phyloP scores from a whole-genome alignment of 2,329 filamentous ascomycete species.

The Penicillium fuscoglaucum region DNA sequence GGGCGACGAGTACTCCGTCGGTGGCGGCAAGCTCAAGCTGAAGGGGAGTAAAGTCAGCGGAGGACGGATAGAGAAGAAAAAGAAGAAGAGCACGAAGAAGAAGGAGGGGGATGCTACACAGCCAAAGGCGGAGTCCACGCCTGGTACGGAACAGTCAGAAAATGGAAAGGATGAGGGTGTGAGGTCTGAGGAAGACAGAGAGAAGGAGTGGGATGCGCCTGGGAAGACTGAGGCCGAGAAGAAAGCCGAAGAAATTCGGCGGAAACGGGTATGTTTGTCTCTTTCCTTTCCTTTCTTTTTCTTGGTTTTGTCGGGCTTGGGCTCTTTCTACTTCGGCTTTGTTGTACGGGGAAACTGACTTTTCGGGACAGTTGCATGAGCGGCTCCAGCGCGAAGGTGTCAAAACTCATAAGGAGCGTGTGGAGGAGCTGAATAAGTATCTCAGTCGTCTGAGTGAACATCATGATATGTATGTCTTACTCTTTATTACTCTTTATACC shows the following conservation, averaged over 20 bases:
- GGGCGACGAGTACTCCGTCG: slow-evolving; percentile 67
- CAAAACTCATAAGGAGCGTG: slow-evolving; percentile 95
- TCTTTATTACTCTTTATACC: not conserved
- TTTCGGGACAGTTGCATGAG: slow-evolving; percentile 67
- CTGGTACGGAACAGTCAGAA: not conserved
- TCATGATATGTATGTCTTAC: slow-evolving; percentile 75
- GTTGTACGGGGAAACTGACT: slow-evolving; percentile 8
- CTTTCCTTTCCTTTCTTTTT: not conserved
- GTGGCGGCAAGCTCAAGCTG: slow-evolving; percentile 75
- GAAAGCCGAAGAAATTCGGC: slow-evolving; percentile 74
- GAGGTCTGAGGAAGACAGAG: slow-evolving; percentile 11
- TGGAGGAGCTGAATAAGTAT: slow-evolving; percentile 94
- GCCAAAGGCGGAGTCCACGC: slow-evolving; percentile 7
- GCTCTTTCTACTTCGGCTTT: slow-evolving; percentile 8
- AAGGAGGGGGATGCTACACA: slow-evolving; percentile 18
- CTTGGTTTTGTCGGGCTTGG: not conserved
- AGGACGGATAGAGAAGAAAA: slow-evolving; percentile 46
- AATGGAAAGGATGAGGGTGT: slow-evolving; percentile 20
- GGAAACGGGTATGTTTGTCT: slow-evolving; percentile 67
- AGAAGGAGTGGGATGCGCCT: slow-evolving; percentile 29
- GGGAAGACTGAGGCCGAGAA: slow-evolving; percentile 81
- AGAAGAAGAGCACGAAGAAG: slow-evolving; percentile 53
- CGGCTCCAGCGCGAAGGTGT: slow-evolving; percentile 78
- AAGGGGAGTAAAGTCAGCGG: slow-evolving; percentile 70
- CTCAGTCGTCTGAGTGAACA: slow-evolving; percentile 90